A percentile compares a stretch with the other conserved stretches of the same genome.
Evolutionary conservation across 2,329 filamentous ascomycete genomes (phyloP).

Genomic region (Pseudogymnoascus sp.): DNA sequence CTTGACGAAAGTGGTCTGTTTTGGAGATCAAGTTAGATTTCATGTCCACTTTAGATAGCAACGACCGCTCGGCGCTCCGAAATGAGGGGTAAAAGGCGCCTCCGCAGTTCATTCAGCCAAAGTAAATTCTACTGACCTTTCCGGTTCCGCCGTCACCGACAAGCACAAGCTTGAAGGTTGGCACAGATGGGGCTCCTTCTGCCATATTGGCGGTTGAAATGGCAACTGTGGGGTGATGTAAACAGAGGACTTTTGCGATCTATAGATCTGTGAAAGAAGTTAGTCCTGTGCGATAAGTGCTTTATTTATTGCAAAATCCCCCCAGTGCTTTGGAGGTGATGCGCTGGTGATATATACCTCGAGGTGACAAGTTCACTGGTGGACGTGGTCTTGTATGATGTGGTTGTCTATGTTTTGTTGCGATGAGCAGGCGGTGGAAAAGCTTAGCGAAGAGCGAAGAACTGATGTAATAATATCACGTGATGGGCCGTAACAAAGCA

Average conservation of each 20-base stretch:
- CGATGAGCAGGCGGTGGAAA: slow-evolving; percentile 13
- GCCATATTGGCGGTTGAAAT: slow-evolving; percentile 49
- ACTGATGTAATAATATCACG: slow-evolving; percentile 11
- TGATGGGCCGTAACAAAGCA: neutral
- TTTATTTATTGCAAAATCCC: slow-evolving; percentile 9
- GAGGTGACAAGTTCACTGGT: slow-evolving; percentile 19
- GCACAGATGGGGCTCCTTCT: slow-evolving; percentile 43
- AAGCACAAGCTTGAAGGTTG: slow-evolving; percentile 99
- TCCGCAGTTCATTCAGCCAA: neutral
- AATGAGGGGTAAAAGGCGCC: neutral
- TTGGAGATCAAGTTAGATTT: slow-evolving; percentile 1
- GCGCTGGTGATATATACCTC: slow-evolving; percentile 5
- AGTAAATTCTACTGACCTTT: slow-evolving; percentile 61
- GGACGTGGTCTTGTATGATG: slow-evolving; percentile 29
- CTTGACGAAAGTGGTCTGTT: slow-evolving; percentile 98
- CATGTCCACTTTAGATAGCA: neutral
- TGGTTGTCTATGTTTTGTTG: slow-evolving; percentile 28
- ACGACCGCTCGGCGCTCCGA: slow-evolving; percentile 14
- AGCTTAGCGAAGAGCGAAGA: slow-evolving; percentile 12
- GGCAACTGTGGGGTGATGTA: slow-evolving; percentile 20
- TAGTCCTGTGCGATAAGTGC: neutral
- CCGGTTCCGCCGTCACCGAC: slow-evolving; percentile 98
- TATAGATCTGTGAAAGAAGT: slow-evolving; percentile 5
- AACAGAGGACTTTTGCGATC: slow-evolving; percentile 18
- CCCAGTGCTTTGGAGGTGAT: neutral